Evolutionary conservation across 768 basidiomycete species (phyloP).

Genomic region (Stropharia rugosoannulata): DNA sequence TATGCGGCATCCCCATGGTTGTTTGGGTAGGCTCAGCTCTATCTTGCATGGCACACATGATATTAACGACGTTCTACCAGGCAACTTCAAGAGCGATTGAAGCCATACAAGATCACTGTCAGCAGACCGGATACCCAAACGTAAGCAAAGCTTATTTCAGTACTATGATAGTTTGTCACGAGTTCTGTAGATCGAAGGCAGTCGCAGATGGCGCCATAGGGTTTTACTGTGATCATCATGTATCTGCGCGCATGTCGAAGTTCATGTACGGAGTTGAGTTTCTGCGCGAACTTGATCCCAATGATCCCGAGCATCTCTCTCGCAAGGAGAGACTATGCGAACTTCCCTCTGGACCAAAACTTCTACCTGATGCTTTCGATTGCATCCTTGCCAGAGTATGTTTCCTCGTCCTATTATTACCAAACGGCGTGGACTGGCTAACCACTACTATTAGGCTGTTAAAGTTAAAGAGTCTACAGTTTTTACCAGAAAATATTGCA

Average conservation of each 20-base stretch:
- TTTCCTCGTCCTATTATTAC: constrained; percentile 6
- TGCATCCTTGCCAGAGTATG: constrained; percentile 71
- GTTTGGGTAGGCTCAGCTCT: constrained; percentile 39
- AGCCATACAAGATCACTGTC: constrained; percentile 54
- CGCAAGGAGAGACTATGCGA: constrained; percentile 69
- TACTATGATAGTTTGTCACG: background rate
- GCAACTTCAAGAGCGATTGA: constrained; percentile 71
- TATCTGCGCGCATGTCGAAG: constrained; percentile 77
- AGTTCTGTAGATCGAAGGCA: constrained; percentile 64
- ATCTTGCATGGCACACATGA: background rate
- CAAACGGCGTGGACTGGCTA: background rate
- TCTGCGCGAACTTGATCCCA: constrained; percentile 62
- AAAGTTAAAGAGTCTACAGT: constrained; percentile 83
- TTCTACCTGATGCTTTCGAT: constrained; percentile 83
- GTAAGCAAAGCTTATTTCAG: constrained; percentile 34
- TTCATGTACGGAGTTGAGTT: constrained; percentile 86
- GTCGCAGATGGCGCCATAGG: constrained; percentile 84
- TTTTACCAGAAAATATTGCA: constrained; percentile 80
- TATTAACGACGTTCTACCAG: constrained; percentile 13
- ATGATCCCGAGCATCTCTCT: constrained; percentile 63
- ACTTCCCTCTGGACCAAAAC: constrained; percentile 71
- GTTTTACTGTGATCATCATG: constrained; percentile 84
- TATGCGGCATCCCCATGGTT: constrained; percentile 85
- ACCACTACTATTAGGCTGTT: constrained; percentile 44
- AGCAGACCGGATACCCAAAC: constrained; percentile 81